These are phyloP conservation scores for Suillus decipiens DNA, from an alignment of 768 basidiomycete genomes.

Conservation along the genomic window DNA sequence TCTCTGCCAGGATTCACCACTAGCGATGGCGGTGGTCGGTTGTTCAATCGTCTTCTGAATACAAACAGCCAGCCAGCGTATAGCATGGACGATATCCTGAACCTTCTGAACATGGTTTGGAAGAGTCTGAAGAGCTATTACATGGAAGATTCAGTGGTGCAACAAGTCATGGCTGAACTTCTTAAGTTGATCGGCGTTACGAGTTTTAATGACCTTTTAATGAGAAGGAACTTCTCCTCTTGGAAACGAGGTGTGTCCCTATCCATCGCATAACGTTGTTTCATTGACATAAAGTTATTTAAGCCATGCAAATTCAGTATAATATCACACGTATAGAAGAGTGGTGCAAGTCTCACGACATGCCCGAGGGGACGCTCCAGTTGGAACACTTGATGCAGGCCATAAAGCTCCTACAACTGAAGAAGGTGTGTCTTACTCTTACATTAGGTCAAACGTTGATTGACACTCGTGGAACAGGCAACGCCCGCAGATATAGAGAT, in stretches of 20 bases:
- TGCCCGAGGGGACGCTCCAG: slow-evolving; percentile 98
- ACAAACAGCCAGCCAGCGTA: slow-evolving; percentile 86
- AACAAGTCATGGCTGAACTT: slow-evolving; percentile 93
- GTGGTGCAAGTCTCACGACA: slow-evolving; percentile 99
- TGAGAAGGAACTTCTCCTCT: slow-evolving; percentile 98
- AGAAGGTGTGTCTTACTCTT: slow-evolving; percentile 64
- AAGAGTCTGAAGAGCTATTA: slow-evolving; percentile 98
- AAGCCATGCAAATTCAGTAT: slow-evolving; percentile 99
- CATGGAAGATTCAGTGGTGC: slow-evolving; percentile 95
- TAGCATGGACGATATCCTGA: slow-evolving; percentile 98
- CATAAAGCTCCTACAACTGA: slow-evolving; percentile 95
- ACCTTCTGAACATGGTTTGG: slow-evolving; percentile 96
- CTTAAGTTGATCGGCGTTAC: slow-evolving; percentile 95
- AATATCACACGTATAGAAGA: slow-evolving; percentile 97
- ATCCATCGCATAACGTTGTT: not conserved
- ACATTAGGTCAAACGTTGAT: slow-evolving; percentile 13
- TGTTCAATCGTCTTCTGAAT: slow-evolving; percentile 92
- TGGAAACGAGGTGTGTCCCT: slow-evolving; percentile 90
- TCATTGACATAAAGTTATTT: slow-evolving; percentile 10
- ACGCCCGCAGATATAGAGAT: slow-evolving; percentile 96
- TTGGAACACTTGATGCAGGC: slow-evolving; percentile 99
- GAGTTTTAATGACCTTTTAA: slow-evolving; percentile 96
- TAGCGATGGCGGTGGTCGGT: slow-evolving; percentile 86
- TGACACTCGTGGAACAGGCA: slow-evolving; percentile 50
- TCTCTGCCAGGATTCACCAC: slow-evolving; percentile 98